Base-by-base conservation (phyloP, 1,284 basidiomycete genomes). In the Leccinum griseonigrum region DNA sequence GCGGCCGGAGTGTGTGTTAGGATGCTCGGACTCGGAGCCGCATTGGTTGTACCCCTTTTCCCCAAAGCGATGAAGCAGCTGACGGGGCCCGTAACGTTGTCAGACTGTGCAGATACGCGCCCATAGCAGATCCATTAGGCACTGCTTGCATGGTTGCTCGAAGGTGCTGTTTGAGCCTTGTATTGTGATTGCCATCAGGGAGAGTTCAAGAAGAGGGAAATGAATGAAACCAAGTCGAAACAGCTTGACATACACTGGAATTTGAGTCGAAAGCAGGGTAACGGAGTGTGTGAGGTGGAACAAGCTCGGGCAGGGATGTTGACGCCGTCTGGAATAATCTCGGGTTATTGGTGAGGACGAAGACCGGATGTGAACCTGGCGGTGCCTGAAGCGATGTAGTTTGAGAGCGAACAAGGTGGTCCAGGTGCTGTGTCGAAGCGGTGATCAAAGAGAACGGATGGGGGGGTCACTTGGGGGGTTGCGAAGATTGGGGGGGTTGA, bases 381-480 rank as follows among this genome's bases (percentile, higher is more conserved):
- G 31, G 52, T 34, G 31, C 31, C 28, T 34, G 52, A 34, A 34
- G 52, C 31, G 31, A 54, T 34, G 52, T 34, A 7, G 52, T 18
- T 54, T 18, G 31, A 54, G 31, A 31, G 14, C 2, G 13, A 51
- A 26, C 48, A 51, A 51, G 26, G 48, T 51, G 52, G 22, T 22
- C 22, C 22, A 54, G 31, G 34, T 54, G 54, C 54, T 54, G 54
- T 54, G 52, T 54, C n/a, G 29, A 54, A 14, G 53, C 31, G 22
- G 31, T 54, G 53, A 18, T 43, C 40, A n/a, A 22, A 22, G 3
- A 43, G n/a, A 10, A 43, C 10, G n/a, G 3, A 34, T 22, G 54
- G 26, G 18, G 62, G 61, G 56, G 7, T 7, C 3, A 11, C n/a
- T 36, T 11, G n/a, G 54, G 59, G 63, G 55, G 63, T 36, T 43